A percentile compares a stretch with the other conserved stretches of the same genome.
phyloP scores from a whole-genome alignment of 345 rosid genomes.

The Erodium maritimum region DNA sequence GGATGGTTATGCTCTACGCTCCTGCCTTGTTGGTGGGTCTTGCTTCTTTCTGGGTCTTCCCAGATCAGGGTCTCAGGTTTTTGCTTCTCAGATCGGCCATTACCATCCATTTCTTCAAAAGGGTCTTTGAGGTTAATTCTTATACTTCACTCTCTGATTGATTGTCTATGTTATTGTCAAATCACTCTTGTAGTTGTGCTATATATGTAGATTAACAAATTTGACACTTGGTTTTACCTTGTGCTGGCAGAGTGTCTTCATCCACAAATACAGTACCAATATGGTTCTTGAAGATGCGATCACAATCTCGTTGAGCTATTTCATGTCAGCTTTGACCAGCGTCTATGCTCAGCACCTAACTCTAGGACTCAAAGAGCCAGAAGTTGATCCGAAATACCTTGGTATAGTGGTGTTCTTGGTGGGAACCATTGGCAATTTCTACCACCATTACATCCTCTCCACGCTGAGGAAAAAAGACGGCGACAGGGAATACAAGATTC shows the following conservation, averaged over 20 bases:
- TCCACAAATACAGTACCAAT: constrained; percentile 54
- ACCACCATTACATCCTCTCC: constrained; percentile 65
- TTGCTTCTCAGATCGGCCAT: constrained; percentile 36
- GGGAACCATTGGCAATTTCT: constrained; percentile 60
- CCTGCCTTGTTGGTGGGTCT: constrained; percentile 47
- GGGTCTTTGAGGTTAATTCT: constrained; percentile 36
- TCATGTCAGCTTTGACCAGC: constrained; percentile 19
- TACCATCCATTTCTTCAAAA: constrained; percentile 62
- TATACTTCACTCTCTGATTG: neutral
- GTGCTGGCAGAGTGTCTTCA: constrained; percentile 32
- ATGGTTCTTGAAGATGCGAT: constrained; percentile 22
- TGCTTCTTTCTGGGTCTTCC: constrained; percentile 39
- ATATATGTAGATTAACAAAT: too few relatives aligned
- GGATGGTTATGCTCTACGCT: constrained; percentile 44
- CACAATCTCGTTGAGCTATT: constrained; percentile 24
- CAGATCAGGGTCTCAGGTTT: constrained; percentile 33
- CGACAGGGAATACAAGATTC: constrained; percentile 49
- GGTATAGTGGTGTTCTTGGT: constrained; percentile 38
- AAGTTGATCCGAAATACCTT: constrained; percentile 22
- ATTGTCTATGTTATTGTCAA: too few relatives aligned
- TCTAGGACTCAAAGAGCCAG: constrained; percentile 26
- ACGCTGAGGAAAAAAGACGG: constrained; percentile 25
- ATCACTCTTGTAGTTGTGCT: too few relatives aligned
- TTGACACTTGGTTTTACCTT: too few relatives aligned
- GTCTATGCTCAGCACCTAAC: constrained; percentile 34